Evolutionary conservation across 2,329 filamentous ascomycete species (phyloP).

Genomic region (Chaetomium sp.): DNA sequence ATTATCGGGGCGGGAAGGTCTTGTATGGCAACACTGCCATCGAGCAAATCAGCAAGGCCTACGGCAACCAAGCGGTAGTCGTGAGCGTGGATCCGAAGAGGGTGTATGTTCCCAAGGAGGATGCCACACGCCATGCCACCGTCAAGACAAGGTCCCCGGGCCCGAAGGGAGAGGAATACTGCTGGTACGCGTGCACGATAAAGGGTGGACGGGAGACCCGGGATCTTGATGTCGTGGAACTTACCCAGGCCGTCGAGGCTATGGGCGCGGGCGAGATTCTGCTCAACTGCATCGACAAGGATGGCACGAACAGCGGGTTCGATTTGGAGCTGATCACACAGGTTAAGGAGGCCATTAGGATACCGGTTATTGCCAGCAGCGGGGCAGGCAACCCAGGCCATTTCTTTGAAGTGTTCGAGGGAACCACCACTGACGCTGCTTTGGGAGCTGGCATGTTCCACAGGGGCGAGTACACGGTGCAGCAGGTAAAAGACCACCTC

Average conservation of each 20-base stretch:
- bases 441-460: slow-evolving; percentile 98
- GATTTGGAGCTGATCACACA: slow-evolving; percentile 88
- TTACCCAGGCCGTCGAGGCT: slow-evolving; percentile 85
- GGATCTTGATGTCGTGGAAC: slow-evolving; percentile 87
- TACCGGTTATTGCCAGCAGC: slow-evolving; percentile 93
- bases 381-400: slow-evolving; percentile 86
- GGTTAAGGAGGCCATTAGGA: slow-evolving; percentile 83
- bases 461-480: slow-evolving; percentile 89
- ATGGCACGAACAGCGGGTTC: slow-evolving; percentile 92
- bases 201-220: slow-evolving; percentile 93
- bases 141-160: slow-evolving; percentile 71
- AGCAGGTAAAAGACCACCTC: slow-evolving; percentile 87
- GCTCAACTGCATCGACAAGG: slow-evolving; percentile 96
- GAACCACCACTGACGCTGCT: slow-evolving; percentile 87
- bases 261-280: slow-evolving; percentile 95
- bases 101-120: slow-evolving; percentile 75
- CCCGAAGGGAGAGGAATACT: slow-evolving; percentile 74
- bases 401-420: slow-evolving; percentile 85
- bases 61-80: slow-evolving; percentile 95
- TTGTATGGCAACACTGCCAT: slow-evolving; percentile 85
- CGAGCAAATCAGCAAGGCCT: slow-evolving; percentile 89
- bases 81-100: slow-evolving; percentile 93
- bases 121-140: slow-evolving; percentile 72
- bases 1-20: slow-evolving; percentile 69
- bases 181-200: slow-evolving; percentile 98